Base-by-base conservation (phyloP, 2,329 filamentous ascomycete species). In the Achaetomium macrosporum region DNA sequence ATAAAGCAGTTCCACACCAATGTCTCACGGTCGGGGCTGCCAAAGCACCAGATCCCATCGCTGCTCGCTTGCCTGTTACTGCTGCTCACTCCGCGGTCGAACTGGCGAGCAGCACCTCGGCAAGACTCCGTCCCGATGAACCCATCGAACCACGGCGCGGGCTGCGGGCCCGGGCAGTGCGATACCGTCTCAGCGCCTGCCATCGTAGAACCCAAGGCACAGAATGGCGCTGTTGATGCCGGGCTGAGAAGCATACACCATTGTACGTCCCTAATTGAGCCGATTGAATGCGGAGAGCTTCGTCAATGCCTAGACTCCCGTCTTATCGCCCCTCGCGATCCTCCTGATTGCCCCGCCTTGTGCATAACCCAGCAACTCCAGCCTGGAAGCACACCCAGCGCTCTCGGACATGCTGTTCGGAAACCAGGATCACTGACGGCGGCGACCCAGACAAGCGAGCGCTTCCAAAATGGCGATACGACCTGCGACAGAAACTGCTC, bases 401-500 rank as follows among this genome's bases (percentile, higher is more conserved):
- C 44, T 39, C n/a, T 29, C 15, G 37, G 36, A 16, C 25, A 36
- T 43, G 17, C 29, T 17, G 20, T 25, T 35, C n/a, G 10, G 29
- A 10, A 16, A 3, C 3, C 17, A 45, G 11, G 17, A 20, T 17
- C n/a, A 31, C 51, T 59, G 39, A 50, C 48, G 33, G 59, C 17
- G 15, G 11, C 7, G 17, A 13, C 36, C 42, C 60, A 96, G 90
- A 96, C 72, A 90, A 87, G 65, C 82, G 83, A 68, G 84, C 84
- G 61, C 82, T 99, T 54, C 91, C 93, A 50, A 71, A 71, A 78
- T 97, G 93, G 93, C 85, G 93, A 64, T 96, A 96, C 73, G 74
- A 76, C 57, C 72, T 96, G 61, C 89, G 93, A 68, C 86, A 95
- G 69, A 76, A 75, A 62, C 76, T 92, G 54, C 84, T 99, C 54